phyloP scores from a whole-genome alignment of 192 early-diverging fungal genomes.

The Helicostylum pulchrum region DNA sequence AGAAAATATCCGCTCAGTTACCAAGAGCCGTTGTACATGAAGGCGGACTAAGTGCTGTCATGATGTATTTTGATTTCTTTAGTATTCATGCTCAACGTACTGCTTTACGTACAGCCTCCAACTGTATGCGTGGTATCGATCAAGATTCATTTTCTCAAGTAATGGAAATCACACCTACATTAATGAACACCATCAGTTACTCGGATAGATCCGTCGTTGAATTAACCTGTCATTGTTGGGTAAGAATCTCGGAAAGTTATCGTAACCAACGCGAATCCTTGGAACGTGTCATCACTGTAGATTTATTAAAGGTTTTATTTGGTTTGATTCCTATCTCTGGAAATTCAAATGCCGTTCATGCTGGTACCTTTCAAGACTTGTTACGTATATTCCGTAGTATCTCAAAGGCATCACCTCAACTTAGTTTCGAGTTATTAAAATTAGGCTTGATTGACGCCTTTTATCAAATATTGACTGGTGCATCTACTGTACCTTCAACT shows the following conservation, averaged over 20 bases:
- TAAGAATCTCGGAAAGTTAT: constrained; percentile 62
- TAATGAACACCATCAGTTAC: constrained; percentile 68
- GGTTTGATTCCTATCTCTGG: constrained; percentile 49
- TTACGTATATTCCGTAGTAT: constrained; percentile 54
- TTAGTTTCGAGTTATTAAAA: constrained; percentile 40
- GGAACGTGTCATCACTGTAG: constrained; percentile 55
- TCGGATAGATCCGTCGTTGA: constrained; percentile 75
- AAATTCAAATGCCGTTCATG: constrained; percentile 34
- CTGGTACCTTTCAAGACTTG: constrained; percentile 52
- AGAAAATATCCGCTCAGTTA: constrained; percentile 73
- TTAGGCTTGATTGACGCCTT: constrained; percentile 43
- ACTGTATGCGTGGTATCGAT: constrained; percentile 57
- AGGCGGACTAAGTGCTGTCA: constrained; percentile 69
- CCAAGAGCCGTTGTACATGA: constrained; percentile 64
- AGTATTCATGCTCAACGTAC: constrained; percentile 78
- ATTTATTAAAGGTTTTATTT: constrained; percentile 56
- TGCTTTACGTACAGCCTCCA: constrained; percentile 71
- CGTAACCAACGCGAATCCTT: constrained; percentile 48
- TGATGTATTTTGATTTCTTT: constrained; percentile 92
- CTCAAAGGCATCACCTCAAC: constrained; percentile 51
- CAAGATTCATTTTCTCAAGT: constrained; percentile 55
- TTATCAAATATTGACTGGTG: constrained; percentile 43
- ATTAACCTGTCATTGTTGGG: constrained; percentile 59
- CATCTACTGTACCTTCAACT: constrained; percentile 22
- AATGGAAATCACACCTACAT: constrained; percentile 62